Evolutionary conservation across 2,329 filamentous ascomycete species (phyloP).

Genomic region (Dothistroma pini): DNA sequence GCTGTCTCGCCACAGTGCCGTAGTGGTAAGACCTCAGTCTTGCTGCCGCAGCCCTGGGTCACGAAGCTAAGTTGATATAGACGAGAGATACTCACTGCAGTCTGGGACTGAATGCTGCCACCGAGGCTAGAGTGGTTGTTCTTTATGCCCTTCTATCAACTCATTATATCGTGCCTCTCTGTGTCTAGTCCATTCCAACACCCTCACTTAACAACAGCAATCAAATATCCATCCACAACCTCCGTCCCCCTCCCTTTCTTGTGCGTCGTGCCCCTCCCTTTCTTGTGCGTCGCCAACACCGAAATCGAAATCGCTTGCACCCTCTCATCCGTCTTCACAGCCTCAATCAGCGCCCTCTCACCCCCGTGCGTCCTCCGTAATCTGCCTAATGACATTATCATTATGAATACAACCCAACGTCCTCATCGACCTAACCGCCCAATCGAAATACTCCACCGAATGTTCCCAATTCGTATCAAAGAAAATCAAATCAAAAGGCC

Average conservation of each 20-base stretch:
- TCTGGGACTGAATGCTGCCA: too few relatives aligned
- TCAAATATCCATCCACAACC: conserved; percentile 20
- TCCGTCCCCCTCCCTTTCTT: conserved; percentile 11
- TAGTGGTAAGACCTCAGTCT: too few relatives aligned
- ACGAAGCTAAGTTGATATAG: too few relatives aligned
- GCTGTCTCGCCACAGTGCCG: too few relatives aligned
- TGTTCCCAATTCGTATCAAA: conserved; percentile 27
- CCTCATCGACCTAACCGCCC: conserved; percentile 21
- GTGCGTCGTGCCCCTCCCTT: conserved; percentile 10
- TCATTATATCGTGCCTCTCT: too few relatives aligned
- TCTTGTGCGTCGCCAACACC: conserved; percentile 17
- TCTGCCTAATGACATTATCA: conserved; percentile 25
- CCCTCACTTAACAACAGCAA: conserved; percentile 18
- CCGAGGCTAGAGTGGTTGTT: too few relatives aligned
- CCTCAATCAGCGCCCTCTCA: conserved; percentile 17
- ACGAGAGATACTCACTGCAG: too few relatives aligned
- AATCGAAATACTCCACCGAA: conserved; percentile 24
- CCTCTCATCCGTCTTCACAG: conserved; percentile 16
- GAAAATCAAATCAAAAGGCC: conserved; percentile 29
- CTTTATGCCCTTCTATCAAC: too few relatives aligned
- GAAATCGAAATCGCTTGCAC: conserved; percentile 22
- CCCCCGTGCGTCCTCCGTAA: conserved; percentile 11
- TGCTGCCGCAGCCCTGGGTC: too few relatives aligned
- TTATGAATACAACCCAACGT: conserved; percentile 22
- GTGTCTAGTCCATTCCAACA: not conserved